Evolutionary conservation across 2,329 filamentous ascomycete species (phyloP), one percentile per base, ranked within the genome.

Genomic region (Pleoardoris graminearum): DNA sequence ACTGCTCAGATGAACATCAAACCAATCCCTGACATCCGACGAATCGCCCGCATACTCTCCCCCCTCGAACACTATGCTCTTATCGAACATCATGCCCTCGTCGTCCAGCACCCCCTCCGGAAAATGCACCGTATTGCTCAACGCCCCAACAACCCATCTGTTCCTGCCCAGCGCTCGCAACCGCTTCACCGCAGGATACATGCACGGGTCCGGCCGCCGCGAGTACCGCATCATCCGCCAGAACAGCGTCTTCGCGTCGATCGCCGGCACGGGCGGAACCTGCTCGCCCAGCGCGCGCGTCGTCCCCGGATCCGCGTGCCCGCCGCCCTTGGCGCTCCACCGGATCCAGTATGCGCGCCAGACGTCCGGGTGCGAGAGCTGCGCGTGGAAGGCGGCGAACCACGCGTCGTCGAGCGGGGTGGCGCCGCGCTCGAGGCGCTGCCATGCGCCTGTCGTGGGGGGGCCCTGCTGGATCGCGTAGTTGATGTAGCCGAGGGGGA

Each of bases 401-500:
- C 92, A 97, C 7, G 75, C 73, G 11, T 82, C 78, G 68, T 96
- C 86, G 72, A 97, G 79, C 22, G 82, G 79, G 54, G 96, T 87
- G 55, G 91, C 85, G 54, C 93, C 93, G 52, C 88, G 86, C 73
- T 99, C 94, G 39, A 97, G 82, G 37, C 82, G 84, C 68, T 96
- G 91, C 93, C 93, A 97, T 69, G 85, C 87, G 35, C 94, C 94
- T 0, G 66, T 71, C 60, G 85, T 76, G 2, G 91, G 91, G 0
- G 87, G 84, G 2, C 88, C 86, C 63, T 83, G 83, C 47, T 90
- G 91, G 68, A 97, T 94, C 62, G 89, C 89, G 76, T 88, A 87
- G 78, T 97, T 97, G 64, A 97, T 82, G 87, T 91, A 97, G 67
- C 92, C 93, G 3, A 85, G 81, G 0, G 92, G 93, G 44, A 97